These are phyloP conservation scores for Aspergillus diversus DNA, from an alignment of 495 filamentous ascomycete species.

Conservation along the genomic window DNA sequence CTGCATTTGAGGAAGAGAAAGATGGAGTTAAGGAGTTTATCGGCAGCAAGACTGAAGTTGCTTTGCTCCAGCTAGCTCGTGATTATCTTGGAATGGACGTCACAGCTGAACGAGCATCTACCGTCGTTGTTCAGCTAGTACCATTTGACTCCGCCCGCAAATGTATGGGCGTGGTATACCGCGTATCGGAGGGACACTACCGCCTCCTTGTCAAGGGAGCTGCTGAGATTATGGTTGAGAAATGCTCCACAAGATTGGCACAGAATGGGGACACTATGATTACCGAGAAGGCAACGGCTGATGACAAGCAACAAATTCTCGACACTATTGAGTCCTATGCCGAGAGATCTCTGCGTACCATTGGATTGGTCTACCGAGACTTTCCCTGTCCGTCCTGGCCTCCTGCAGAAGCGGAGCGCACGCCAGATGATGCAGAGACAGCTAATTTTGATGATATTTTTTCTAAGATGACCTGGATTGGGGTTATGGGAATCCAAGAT, in stretches of 20 bases:
- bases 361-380: slow-evolving; percentile 66
- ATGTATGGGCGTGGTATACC: slow-evolving; percentile 70
- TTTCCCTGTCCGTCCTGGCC: slow-evolving; percentile 66
- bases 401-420: slow-evolving; percentile 44
- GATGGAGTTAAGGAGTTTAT: slow-evolving; percentile 61
- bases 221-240: slow-evolving; percentile 64
- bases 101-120: slow-evolving; percentile 59
- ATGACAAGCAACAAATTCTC: slow-evolving; percentile 34
- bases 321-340: slow-evolving; percentile 60
- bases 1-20: slow-evolving; percentile 65
- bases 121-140: slow-evolving; percentile 62
- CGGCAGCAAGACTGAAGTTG: slow-evolving; percentile 76
- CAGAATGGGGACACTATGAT: slow-evolving; percentile 38
- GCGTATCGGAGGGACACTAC: slow-evolving; percentile 56
- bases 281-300: slow-evolving; percentile 38
- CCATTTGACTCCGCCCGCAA: slow-evolving; percentile 72
- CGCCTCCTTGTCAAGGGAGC: slow-evolving; percentile 71
- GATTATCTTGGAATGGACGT: slow-evolving; percentile 69
- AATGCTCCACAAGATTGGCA: slow-evolving; percentile 46
- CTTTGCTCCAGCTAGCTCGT: slow-evolving; percentile 62
- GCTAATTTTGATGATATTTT: slow-evolving; percentile 61
- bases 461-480: slow-evolving; percentile 62
- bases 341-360: slow-evolving; percentile 61
- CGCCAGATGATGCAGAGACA: slow-evolving; percentile 55
- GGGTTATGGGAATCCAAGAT: slow-evolving; percentile 69